phyloP scores from a whole-genome alignment of 1,284 basidiomycete genomes.

The Kwoniella shivajii region DNA sequence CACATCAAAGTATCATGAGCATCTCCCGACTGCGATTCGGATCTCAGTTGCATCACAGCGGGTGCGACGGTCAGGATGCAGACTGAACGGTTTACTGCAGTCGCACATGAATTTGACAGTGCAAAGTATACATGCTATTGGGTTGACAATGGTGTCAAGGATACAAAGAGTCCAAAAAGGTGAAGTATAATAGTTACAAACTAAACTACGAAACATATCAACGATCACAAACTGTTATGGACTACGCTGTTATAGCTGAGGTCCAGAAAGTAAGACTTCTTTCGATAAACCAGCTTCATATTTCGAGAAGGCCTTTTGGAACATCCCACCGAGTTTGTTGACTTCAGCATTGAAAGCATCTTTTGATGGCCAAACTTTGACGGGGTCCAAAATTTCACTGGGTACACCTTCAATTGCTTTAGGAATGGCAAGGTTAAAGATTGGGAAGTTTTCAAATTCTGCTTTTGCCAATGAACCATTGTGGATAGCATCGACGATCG shows the following conservation, averaged over 20 bases:
- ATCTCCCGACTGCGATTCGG: too few species aligned
- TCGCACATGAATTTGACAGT: background rate
- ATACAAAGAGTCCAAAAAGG: slow-evolving; percentile 5
- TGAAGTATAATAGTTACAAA: too few species aligned
- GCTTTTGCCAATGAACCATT: slow-evolving; percentile 84
- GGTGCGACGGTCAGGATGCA: too few species aligned
- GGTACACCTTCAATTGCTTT: slow-evolving; percentile 80
- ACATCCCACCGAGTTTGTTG: slow-evolving; percentile 85
- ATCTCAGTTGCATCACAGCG: too few species aligned
- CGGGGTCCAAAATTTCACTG: slow-evolving; percentile 82
- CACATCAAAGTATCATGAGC: too few species aligned
- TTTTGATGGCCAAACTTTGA: slow-evolving; percentile 80
- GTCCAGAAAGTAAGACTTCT: slow-evolving; percentile 77
- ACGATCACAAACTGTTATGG: too few species aligned
- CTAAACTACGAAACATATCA: too few species aligned
- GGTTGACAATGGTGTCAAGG: slow-evolving; percentile 8
- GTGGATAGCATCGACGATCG: slow-evolving; percentile 96
- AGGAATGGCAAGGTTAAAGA: slow-evolving; percentile 80
- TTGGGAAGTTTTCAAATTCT: slow-evolving; percentile 79
- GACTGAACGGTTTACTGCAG: background rate
- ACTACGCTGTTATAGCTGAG: too few species aligned
- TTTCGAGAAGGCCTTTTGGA: slow-evolving; percentile 84
- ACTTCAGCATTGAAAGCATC: slow-evolving; percentile 83
- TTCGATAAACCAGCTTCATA: slow-evolving; percentile 81
- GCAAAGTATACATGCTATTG: slow-evolving; percentile 4